Conservation (phyloP, 805 yeast genomes). For the Saturnispora silvae region DNA sequence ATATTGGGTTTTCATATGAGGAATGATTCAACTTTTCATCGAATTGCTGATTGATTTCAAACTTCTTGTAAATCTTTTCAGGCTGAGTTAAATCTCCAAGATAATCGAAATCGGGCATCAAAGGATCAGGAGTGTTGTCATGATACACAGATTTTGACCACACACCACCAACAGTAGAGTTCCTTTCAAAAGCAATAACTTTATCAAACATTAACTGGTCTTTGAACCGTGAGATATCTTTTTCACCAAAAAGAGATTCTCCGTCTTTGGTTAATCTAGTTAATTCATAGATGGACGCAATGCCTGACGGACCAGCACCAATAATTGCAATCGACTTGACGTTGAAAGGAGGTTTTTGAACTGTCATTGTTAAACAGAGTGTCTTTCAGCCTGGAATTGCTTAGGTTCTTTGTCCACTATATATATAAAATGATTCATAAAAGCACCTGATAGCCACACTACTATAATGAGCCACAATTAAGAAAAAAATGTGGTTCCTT, state of each 20-base stretch:
- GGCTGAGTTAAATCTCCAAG: conserved; percentile 7
- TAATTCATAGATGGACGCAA: conserved; percentile 27
- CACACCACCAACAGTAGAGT: conserved; percentile 31
- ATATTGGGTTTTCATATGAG: conserved; percentile 27
- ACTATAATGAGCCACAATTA: too few relatives aligned
- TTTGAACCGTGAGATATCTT: conserved; percentile 7
- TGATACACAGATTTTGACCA: conserved; percentile 23
- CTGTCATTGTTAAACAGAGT: conserved; percentile 10
- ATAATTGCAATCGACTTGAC: conserved; percentile 26
- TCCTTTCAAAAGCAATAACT: conserved; percentile 32
- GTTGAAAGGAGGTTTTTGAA: conserved; percentile 2
- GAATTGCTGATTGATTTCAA: conserved; percentile 7
- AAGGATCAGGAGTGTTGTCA: conserved; percentile 16
- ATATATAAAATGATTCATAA: too few relatives aligned
- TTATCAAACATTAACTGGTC: conserved; percentile 22
- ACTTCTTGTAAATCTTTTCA: conserved; percentile 8
- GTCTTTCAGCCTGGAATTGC: too few relatives aligned
- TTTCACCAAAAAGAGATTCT: conserved; percentile 15
- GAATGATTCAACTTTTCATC: conserved; percentile 20
- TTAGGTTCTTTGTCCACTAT: too few relatives aligned
- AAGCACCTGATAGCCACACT: too few relatives aligned
- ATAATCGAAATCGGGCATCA: conserved; percentile 13
- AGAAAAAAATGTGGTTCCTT: too few relatives aligned
- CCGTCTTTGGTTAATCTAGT: conserved; percentile 24
- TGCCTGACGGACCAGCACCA: conserved; percentile 35